phyloP scores from a whole-genome alignment of 2,329 filamentous ascomycete genomes.

The Nemania abortiva region DNA sequence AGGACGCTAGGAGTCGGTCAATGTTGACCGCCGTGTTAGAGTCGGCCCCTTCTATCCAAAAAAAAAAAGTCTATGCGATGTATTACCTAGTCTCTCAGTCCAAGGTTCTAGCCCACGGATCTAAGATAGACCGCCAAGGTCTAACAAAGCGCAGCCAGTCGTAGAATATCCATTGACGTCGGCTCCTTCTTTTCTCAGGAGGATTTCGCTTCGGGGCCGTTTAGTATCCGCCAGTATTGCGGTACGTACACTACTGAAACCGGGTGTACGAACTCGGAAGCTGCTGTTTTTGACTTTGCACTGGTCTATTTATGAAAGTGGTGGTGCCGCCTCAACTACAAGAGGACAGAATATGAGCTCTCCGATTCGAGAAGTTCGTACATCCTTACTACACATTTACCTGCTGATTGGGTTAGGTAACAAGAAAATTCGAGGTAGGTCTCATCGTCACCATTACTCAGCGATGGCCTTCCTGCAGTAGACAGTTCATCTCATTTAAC shows the following conservation, averaged over 20 bases:
- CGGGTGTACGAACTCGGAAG: constrained; percentile 12
- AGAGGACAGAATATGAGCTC: neutral
- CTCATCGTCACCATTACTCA: neutral
- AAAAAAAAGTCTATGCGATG: neutral
- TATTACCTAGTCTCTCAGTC: constrained; percentile 5
- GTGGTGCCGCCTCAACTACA: constrained; percentile 8
- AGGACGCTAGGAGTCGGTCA: constrained; percentile 19
- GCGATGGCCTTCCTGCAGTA: neutral
- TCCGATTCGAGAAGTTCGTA: neutral
- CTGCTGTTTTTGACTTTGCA: constrained; percentile 8
- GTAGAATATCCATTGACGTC: constrained; percentile 3
- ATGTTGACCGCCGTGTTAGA: constrained; percentile 2
- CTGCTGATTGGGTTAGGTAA: neutral
- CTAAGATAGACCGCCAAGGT: constrained; percentile 11
- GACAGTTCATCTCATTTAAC: neutral
- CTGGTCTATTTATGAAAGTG: neutral
- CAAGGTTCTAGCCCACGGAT: constrained; percentile 12
- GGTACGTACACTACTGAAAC: constrained; percentile 15
- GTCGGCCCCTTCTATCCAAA: constrained; percentile 2
- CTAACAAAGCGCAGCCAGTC: constrained; percentile 10
- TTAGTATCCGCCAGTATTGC: constrained; percentile 3
- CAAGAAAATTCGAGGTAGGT: neutral
- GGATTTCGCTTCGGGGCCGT: neutral
- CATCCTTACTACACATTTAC: neutral
- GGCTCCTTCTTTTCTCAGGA: neutral